These are phyloP conservation scores for Pecoramyces ruminantium DNA, from an alignment of 192 early-diverging fungal species.

Conservation along the genomic window DNA sequence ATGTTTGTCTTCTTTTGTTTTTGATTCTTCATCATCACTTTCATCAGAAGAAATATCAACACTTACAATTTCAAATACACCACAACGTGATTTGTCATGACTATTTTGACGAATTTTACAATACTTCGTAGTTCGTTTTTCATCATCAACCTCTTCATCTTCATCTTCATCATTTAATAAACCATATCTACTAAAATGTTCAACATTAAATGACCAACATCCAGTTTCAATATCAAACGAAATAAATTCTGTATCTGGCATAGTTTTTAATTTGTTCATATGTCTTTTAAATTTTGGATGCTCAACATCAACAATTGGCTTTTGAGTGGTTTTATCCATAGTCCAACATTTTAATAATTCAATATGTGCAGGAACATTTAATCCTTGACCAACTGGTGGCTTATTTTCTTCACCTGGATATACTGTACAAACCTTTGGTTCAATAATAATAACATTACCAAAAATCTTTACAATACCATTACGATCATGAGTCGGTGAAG, in stretches of 20 bases:
- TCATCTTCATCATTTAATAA: slow-evolving; percentile 32
- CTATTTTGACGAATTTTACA: neutral
- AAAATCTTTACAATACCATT: slow-evolving; percentile 44
- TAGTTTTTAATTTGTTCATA: slow-evolving; percentile 43
- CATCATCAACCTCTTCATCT: neutral
- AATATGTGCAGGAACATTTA: slow-evolving; percentile 76
- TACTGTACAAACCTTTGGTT: slow-evolving; percentile 46
- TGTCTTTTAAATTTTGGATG: slow-evolving; percentile 54
- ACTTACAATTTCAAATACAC: neutral
- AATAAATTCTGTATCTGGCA: slow-evolving; percentile 64
- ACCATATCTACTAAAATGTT: slow-evolving; percentile 60
- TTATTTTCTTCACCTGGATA: slow-evolving; percentile 69
- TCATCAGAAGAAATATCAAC: neutral
- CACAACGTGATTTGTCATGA: neutral
- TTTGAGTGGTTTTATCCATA: slow-evolving; percentile 54
- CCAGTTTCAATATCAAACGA: slow-evolving; percentile 54
- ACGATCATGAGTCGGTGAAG: slow-evolving; percentile 20
- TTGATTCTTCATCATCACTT: neutral
- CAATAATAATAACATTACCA: slow-evolving; percentile 63
- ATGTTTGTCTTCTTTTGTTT: slow-evolving; percentile 9
- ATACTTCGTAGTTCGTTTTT: neutral
- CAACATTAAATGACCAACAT: slow-evolving; percentile 80
- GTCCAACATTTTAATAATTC: slow-evolving; percentile 69
- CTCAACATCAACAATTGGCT: slow-evolving; percentile 40
- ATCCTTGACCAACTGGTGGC: slow-evolving; percentile 61